These are phyloP conservation scores for Paracoccidioides brasiliensis DNA, from an alignment of 2,329 filamentous ascomycete genomes.

Conservation along the genomic window DNA sequence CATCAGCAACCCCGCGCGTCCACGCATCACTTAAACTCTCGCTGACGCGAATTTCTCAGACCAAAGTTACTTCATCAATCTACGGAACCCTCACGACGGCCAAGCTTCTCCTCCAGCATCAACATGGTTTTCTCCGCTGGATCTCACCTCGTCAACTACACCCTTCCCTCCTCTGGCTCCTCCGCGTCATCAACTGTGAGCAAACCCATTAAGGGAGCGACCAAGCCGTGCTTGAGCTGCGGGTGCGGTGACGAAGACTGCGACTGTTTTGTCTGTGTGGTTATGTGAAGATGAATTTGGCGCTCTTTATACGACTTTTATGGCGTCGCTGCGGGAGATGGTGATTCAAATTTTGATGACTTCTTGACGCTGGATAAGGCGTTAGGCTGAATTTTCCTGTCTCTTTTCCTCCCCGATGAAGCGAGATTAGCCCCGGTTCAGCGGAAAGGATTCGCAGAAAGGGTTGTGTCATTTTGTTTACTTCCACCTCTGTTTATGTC, in stretches of 20 bases:
- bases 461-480: background rate
- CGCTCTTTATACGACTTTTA: background rate
- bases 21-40: too few species aligned
- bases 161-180: slow-evolving; percentile 23
- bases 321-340: background rate
- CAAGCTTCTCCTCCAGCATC: background rate
- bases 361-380: background rate
- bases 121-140: slow-evolving; percentile 1
- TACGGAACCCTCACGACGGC: background rate
- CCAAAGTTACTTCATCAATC: background rate
- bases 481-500: background rate
- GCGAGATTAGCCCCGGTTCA: background rate
- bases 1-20: too few species aligned
- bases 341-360: background rate
- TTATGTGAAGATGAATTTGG: slow-evolving; percentile 22
- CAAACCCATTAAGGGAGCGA: slow-evolving; percentile 26
- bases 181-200: slow-evolving; percentile 22
- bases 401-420: background rate
- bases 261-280: slow-evolving; percentile 29
- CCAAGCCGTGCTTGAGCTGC: slow-evolving; percentile 31
- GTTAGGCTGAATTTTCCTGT: background rate
- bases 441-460: background rate
- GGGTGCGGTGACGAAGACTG: slow-evolving; percentile 31
- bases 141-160: slow-evolving; percentile 19
- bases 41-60: too few species aligned